Percentiles rank a stretch among this genome's conserved stretches.
Evolutionary conservation across 2,329 filamentous ascomycete species (phyloP).

Genomic region (Penicillium brasilianum): DNA sequence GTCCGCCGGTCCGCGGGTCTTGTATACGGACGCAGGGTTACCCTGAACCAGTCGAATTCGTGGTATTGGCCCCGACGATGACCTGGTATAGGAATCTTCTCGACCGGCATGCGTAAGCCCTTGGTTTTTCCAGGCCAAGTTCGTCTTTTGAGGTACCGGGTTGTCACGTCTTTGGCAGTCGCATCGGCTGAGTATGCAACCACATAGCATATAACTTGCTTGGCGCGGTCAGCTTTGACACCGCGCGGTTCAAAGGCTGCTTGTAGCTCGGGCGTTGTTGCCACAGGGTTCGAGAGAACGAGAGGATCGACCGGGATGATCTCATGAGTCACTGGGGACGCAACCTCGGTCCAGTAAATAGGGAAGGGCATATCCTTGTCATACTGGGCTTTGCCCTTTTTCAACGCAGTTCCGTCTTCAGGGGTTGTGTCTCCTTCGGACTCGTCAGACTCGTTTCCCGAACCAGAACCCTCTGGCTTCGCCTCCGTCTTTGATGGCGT

Average conservation of each 20-base stretch:
- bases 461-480: slow-evolving; percentile 17
- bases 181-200: slow-evolving; percentile 82
- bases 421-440: slow-evolving; percentile 25
- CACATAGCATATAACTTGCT: slow-evolving; percentile 89
- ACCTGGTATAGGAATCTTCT: slow-evolving; percentile 81
- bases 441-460: slow-evolving; percentile 24
- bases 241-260: slow-evolving; percentile 82
- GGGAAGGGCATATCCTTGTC: slow-evolving; percentile 82
- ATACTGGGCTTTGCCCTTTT: slow-evolving; percentile 57
- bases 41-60: slow-evolving; percentile 86
- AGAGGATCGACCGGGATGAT: slow-evolving; percentile 80
- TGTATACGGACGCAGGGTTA: slow-evolving; percentile 74
- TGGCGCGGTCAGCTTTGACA: slow-evolving; percentile 79
- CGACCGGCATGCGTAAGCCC: slow-evolving; percentile 74
- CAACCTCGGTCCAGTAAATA: slow-evolving; percentile 90
- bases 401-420: slow-evolving; percentile 36
- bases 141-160: slow-evolving; percentile 82
- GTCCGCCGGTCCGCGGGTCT: slow-evolving; percentile 62
- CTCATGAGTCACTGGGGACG: slow-evolving; percentile 79
- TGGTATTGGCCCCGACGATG: slow-evolving; percentile 76
- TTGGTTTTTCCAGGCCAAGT: slow-evolving; percentile 89
- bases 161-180: slow-evolving; percentile 92
- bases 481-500: slow-evolving; percentile 46
- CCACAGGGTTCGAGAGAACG: slow-evolving; percentile 68
- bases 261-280: slow-evolving; percentile 72